A percentile compares a stretch with the other conserved stretches of the same genome.
Evolutionary conservation across 1,284 basidiomycete species (phyloP).

Genomic region (Ceratobasidium papillatum): DNA sequence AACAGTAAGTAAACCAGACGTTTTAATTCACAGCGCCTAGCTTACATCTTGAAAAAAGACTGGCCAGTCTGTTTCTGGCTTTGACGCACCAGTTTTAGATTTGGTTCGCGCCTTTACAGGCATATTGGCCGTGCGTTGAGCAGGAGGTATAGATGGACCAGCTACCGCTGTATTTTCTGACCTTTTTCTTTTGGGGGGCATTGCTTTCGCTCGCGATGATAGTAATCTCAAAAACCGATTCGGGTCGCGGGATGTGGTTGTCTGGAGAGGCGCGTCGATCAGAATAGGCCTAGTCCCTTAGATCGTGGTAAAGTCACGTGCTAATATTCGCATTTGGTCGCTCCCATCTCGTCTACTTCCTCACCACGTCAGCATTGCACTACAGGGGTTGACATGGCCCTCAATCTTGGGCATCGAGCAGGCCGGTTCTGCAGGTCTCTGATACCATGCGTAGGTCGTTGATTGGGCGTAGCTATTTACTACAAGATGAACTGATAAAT

Average conservation of each 20-base stretch:
- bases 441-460: slow-evolving; percentile 35
- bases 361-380: slow-evolving; percentile 35
- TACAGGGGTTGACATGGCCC: slow-evolving; percentile 8
- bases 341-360: slow-evolving; percentile 7
- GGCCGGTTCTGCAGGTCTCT: slow-evolving; percentile 32
- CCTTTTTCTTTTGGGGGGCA: slow-evolving; percentile 40
- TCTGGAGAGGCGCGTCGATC: slow-evolving; percentile 36
- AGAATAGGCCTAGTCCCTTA: slow-evolving; percentile 7
- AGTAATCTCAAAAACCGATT: too few relatives aligned
- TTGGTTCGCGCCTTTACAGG: background rate
- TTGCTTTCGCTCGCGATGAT: background rate
- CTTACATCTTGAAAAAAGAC: slow-evolving; percentile 34
- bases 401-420: slow-evolving; percentile 37
- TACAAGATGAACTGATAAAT: background rate
- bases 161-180: background rate
- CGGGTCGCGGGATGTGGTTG: background rate
- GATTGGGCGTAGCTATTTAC: too few relatives aligned
- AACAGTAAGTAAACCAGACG: background rate
- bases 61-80: slow-evolving; percentile 28
- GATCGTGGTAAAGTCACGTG: slow-evolving; percentile 19
- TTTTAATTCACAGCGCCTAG: too few relatives aligned
- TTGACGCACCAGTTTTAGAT: slow-evolving; percentile 3
- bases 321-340: background rate
- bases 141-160: slow-evolving; percentile 26
- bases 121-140: slow-evolving; percentile 18